A percentile compares a stretch with the other conserved stretches of the same genome.
phyloP scores from a whole-genome alignment of 2,329 filamentous ascomycete species.

The Pseudocercospora musae region DNA sequence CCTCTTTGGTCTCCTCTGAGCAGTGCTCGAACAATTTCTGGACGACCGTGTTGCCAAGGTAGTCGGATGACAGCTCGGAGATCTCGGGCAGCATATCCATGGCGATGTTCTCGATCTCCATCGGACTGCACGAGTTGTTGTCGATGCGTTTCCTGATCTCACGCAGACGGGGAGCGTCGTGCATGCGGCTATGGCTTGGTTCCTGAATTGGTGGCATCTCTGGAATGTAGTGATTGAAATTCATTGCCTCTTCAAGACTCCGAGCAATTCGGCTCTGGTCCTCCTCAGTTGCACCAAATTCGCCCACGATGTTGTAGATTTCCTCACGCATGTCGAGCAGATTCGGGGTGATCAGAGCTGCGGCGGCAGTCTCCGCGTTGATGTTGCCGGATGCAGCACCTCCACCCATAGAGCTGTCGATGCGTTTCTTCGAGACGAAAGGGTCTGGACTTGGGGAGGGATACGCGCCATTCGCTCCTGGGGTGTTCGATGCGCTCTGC shows the following conservation, averaged over 20 bases:
- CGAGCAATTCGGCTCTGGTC: conserved; percentile 69
- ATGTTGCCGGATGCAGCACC: conserved; percentile 34
- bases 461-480: conserved; percentile 81
- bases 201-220: conserved; percentile 90
- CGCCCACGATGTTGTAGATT: conserved; percentile 78
- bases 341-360: conserved; percentile 65
- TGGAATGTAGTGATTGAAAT: conserved; percentile 66
- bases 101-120: conserved; percentile 90
- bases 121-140: conserved; percentile 79
- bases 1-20: conserved; percentile 82
- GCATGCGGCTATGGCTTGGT: conserved; percentile 80
- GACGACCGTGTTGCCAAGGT: conserved; percentile 97
- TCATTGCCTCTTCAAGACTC: conserved; percentile 73
- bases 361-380: conserved; percentile 46
- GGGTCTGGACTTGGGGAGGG: conserved; percentile 90
- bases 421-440: conserved; percentile 48
- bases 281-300: conserved; percentile 81
- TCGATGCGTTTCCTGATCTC: conserved; percentile 98
- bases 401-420: conserved; percentile 32
- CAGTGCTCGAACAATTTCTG: conserved; percentile 98
- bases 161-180: conserved; percentile 89
- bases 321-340: conserved; percentile 76
- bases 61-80: conserved; percentile 90
- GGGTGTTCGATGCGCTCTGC: conserved; percentile 81
- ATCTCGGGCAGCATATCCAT: conserved; percentile 95